These are phyloP conservation scores for Magnaporthiopsis poae DNA, from an alignment of 2,329 filamentous ascomycete species.

Conservation along the genomic window DNA sequence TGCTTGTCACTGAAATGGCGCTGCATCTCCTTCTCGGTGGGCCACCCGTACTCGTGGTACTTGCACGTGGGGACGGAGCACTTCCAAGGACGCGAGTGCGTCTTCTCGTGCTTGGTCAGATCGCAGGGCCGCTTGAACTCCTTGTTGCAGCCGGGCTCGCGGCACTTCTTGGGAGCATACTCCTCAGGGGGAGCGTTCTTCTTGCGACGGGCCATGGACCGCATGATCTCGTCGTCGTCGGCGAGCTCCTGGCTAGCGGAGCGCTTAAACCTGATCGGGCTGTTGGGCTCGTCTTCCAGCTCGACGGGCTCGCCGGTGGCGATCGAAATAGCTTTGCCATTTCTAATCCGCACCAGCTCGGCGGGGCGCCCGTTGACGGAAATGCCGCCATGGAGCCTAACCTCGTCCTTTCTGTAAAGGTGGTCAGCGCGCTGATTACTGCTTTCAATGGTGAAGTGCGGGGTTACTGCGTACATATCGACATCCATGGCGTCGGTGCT, in stretches of 20 bases:
- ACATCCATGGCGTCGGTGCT: constrained; percentile 46
- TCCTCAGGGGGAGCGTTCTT: constrained; percentile 83
- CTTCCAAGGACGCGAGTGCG: constrained; percentile 92
- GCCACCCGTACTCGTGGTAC: constrained; percentile 83
- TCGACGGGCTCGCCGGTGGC: constrained; percentile 58
- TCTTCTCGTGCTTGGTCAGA: constrained; percentile 96
- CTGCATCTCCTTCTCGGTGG: constrained; percentile 94
- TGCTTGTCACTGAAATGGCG: constrained; percentile 96
- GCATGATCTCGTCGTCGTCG: constrained; percentile 72
- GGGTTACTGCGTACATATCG: constrained; percentile 40
- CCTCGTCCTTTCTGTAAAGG: constrained; percentile 46
- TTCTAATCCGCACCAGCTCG: constrained; percentile 72
- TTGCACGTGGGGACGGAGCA: constrained; percentile 76
- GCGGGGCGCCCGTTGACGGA: constrained; percentile 72
- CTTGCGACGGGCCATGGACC: constrained; percentile 91
- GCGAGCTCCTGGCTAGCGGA: constrained; percentile 60
- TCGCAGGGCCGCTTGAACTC: constrained; percentile 96
- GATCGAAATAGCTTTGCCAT: constrained; percentile 71
- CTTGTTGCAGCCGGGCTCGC: constrained; percentile 68
- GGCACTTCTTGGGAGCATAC: constrained; percentile 68
- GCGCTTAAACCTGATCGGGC: constrained; percentile 49
- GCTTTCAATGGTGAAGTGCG: not conserved
- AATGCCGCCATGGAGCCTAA: constrained; percentile 73
- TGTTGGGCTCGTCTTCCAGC: constrained; percentile 37
- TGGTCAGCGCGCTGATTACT: not conserved